Conservation (phyloP, 805 yeast species). For the Maudiozyma bulderi region DNA sequence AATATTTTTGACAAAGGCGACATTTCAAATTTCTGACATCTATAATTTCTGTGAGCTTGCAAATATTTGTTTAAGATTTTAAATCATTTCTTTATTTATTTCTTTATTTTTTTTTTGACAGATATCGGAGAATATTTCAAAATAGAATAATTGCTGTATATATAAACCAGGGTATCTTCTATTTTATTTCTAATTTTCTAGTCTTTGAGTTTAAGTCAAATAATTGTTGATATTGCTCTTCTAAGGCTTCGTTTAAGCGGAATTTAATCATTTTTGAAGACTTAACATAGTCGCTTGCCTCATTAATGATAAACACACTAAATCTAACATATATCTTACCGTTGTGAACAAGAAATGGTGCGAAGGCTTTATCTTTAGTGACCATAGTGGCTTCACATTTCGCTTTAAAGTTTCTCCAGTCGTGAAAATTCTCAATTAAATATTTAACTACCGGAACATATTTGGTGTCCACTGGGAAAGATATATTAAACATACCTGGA, state of each 20-base stretch:
- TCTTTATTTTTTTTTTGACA: too few relatives aligned
- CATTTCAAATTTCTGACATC: too few relatives aligned
- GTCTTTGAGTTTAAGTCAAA: background rate
- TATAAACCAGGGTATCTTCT: too few relatives aligned
- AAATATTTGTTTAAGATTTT: too few relatives aligned
- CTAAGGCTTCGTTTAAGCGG: constrained; percentile 1
- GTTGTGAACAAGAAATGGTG: constrained; percentile 38
- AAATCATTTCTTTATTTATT: too few relatives aligned
- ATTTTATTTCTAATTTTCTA: background rate
- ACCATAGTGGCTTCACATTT: constrained; percentile 15
- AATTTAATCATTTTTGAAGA: background rate
- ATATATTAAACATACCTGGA: constrained; percentile 27
- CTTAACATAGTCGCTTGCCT: constrained; percentile 38
- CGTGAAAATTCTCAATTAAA: constrained; percentile 9
- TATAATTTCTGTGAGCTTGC: too few relatives aligned
- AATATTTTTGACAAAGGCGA: too few relatives aligned
- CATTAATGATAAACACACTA: constrained; percentile 53
- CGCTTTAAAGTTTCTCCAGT: constrained; percentile 10
- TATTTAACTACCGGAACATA: constrained; percentile 11
- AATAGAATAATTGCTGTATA: too few relatives aligned
- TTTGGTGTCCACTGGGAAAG: constrained; percentile 35
- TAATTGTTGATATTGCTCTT: background rate
- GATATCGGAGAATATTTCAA: too few relatives aligned
- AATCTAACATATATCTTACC: constrained; percentile 39
- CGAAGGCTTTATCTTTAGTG: constrained; percentile 35